Evolutionary conservation across 73 alveolate species (phyloP).

Genomic region (Stentor roeselii): DNA sequence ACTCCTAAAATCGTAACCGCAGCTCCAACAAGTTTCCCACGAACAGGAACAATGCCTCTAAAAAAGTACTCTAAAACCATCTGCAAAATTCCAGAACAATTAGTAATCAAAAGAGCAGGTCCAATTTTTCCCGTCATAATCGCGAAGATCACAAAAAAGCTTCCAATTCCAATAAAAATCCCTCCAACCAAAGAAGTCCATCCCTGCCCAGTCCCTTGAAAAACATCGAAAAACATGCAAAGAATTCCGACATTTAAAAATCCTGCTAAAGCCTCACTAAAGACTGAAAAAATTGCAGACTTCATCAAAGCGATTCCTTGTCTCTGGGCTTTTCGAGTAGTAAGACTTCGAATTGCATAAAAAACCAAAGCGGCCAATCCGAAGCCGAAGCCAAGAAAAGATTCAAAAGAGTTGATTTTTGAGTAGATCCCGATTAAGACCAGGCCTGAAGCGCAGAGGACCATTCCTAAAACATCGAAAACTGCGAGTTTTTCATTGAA

Average conservation of each 20-base stretch:
- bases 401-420: no score
- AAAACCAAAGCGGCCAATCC: background rate
- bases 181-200: background rate
- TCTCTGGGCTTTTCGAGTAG: background rate
- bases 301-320: background rate
- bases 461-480: background rate
- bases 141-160: background rate
- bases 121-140: background rate
- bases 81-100: background rate
- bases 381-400: background rate
- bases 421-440: no score
- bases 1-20: background rate
- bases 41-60: background rate
- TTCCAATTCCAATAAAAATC: background rate
- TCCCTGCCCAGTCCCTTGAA: no score
- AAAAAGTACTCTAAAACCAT: background rate
- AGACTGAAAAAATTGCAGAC: background rate
- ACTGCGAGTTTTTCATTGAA: background rate
- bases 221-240: background rate
- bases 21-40: background rate
- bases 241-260: background rate
- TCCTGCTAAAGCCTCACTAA: background rate
- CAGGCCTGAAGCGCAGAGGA: background rate
- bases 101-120: background rate
- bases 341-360: background rate